Percentiles rank a stretch among this genome's conserved stretches.
Evolutionary conservation across 768 basidiomycete genomes (phyloP).

Genomic region (Russula earlei): DNA sequence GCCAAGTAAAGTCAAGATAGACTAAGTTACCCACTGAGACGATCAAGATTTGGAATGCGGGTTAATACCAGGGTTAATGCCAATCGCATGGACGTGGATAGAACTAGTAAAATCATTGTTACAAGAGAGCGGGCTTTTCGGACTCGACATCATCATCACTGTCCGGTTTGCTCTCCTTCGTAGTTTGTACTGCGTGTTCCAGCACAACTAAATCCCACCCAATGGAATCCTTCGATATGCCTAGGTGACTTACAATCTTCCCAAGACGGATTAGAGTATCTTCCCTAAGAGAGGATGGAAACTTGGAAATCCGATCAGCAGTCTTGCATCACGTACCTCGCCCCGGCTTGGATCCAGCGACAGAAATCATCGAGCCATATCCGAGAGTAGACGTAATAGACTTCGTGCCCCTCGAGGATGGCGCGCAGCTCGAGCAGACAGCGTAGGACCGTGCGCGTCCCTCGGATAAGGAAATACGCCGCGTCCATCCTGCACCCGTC

Average conservation of each 20-base stretch:
- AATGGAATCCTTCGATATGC: slow-evolving; percentile 44
- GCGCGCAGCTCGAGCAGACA: slow-evolving; percentile 63
- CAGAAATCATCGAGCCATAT: slow-evolving; percentile 83
- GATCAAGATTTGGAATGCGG: background rate
- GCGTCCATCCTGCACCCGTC: slow-evolving; percentile 61
- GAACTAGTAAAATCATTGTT: background rate
- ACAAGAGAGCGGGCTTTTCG: background rate
- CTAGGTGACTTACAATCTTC: slow-evolving; percentile 30
- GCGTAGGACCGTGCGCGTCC: slow-evolving; percentile 53
- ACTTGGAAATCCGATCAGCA: background rate
- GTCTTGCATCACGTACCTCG: slow-evolving; percentile 37
- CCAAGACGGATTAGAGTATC: slow-evolving; percentile 41
- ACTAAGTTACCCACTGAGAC: slow-evolving; percentile 23
- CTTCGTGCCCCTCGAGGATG: slow-evolving; percentile 72
- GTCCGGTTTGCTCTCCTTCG: slow-evolving; percentile 37
- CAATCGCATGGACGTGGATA: background rate
- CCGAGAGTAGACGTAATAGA: slow-evolving; percentile 83
- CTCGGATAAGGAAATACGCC: slow-evolving; percentile 45
- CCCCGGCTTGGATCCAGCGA: slow-evolving; percentile 63
- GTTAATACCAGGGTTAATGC: background rate
- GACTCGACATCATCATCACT: slow-evolving; percentile 46
- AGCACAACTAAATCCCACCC: slow-evolving; percentile 66
- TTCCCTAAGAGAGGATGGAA: slow-evolving; percentile 37
- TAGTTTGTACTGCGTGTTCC: slow-evolving; percentile 44
- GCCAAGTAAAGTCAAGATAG: slow-evolving; percentile 42